Conservation (phyloP, 202 grass and related monocot genomes). For the Musa balbisiana region DNA sequence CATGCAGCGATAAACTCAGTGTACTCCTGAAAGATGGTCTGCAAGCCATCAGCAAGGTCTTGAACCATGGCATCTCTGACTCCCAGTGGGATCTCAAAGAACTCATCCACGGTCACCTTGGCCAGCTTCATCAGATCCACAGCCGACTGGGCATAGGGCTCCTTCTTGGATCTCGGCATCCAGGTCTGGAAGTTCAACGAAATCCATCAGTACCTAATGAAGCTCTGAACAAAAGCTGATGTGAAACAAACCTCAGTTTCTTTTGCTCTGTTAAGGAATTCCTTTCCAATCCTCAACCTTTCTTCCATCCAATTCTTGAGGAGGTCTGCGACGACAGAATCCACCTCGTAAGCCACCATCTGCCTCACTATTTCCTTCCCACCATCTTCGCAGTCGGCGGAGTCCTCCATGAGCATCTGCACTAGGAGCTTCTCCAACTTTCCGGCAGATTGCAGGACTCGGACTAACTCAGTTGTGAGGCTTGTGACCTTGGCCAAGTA, state of each 20-base stretch:
- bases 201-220: neutral
- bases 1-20: neutral
- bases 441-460: conserved; percentile 35
- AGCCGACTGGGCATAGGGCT: neutral
- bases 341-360: conserved; percentile 42
- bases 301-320: conserved; percentile 53
- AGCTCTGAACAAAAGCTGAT: neutral
- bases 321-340: conserved; percentile 37
- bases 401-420: conserved; percentile 40
- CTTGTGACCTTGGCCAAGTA: conserved; percentile 27
- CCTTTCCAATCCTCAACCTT: conserved; percentile 36
- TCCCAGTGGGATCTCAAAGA: conserved; percentile 17
- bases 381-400: conserved; percentile 20
- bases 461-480: conserved; percentile 43
- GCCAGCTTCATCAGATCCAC: conserved; percentile 17
- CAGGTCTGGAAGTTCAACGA: neutral
- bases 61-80: conserved; percentile 8
- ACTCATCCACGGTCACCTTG: conserved; percentile 6
- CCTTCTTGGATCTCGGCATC: conserved; percentile 10
- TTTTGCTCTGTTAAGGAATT: conserved; percentile 46
- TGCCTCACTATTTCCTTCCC: conserved; percentile 16
- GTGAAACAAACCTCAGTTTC: conserved; percentile 35
- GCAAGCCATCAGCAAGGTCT: conserved; percentile 13
- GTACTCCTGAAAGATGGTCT: conserved; percentile 9
- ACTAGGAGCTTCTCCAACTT: conserved; percentile 42